phyloP scores from a whole-genome alignment of 257 asterid species.

The Anisodus tanguticus region DNA sequence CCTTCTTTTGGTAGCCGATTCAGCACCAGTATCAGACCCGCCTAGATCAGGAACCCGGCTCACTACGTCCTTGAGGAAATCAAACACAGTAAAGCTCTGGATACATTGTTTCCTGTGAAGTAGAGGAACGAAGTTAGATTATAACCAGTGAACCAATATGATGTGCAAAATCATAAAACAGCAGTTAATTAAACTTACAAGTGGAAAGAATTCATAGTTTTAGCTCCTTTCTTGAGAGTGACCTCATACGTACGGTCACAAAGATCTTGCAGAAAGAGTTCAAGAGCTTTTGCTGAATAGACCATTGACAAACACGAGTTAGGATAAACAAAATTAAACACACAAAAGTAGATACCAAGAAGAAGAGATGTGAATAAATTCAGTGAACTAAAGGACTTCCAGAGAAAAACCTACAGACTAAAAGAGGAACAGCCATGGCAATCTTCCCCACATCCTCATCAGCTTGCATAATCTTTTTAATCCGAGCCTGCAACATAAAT shows the following conservation, averaged over 20 bases:
- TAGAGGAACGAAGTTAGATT: slow-evolving; percentile 29
- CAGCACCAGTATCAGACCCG: slow-evolving; percentile 62
- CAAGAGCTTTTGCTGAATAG: slow-evolving; percentile 78
- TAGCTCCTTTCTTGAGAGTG: slow-evolving; percentile 72
- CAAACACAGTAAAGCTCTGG: slow-evolving; percentile 67
- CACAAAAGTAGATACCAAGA: background rate
- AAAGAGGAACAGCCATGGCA: slow-evolving; percentile 85
- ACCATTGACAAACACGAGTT: slow-evolving; percentile 23
- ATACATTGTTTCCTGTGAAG: slow-evolving; percentile 77
- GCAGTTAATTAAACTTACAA: slow-evolving; percentile 52
- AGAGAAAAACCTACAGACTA: slow-evolving; percentile 62
- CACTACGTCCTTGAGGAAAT: slow-evolving; percentile 70
- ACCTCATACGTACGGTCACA: slow-evolving; percentile 76
- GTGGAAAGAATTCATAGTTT: slow-evolving; percentile 74
- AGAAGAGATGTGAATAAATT: background rate
- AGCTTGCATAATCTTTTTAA: slow-evolving; percentile 89
- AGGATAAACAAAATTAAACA: slow-evolving; percentile 12
- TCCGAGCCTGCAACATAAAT: slow-evolving; percentile 61
- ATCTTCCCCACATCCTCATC: slow-evolving; percentile 92
- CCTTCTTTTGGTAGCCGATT: slow-evolving; percentile 62
- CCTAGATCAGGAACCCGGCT: slow-evolving; percentile 76
- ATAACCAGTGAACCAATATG: background rate
- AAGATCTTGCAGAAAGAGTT: slow-evolving; percentile 80
- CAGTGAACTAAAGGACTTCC: slow-evolving; percentile 15
- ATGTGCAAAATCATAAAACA: background rate